Evolutionary conservation across 2,329 filamentous ascomycete genomes (phyloP).

Genomic region (Fusarium continuum): DNA sequence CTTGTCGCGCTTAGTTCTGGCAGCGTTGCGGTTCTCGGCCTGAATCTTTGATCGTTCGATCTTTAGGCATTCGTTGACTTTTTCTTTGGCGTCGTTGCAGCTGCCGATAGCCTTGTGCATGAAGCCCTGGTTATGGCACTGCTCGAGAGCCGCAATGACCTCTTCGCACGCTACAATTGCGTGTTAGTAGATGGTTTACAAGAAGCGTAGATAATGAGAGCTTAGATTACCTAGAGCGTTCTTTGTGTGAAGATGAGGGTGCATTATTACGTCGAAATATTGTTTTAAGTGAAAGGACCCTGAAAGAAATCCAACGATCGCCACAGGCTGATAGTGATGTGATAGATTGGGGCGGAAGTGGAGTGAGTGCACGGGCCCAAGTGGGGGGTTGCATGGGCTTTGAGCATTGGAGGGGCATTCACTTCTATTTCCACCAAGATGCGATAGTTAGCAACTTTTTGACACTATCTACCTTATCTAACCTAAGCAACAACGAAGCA

Average conservation of each 20-base stretch:
- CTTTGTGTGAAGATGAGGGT: conserved; percentile 96
- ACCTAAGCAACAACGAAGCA: conserved; percentile 2
- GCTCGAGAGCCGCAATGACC: conserved; percentile 91
- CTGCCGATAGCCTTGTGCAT: conserved; percentile 89
- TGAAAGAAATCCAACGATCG: conserved; percentile 33
- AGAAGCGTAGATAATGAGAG: background rate
- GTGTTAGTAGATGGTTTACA: conserved; percentile 26
- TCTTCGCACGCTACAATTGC: conserved; percentile 83
- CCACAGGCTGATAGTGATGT: conserved; percentile 23
- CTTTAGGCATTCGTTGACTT: conserved; percentile 86
- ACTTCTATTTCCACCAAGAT: conserved; percentile 7
- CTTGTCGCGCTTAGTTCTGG: conserved; percentile 72
- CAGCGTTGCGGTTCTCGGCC: conserved; percentile 75
- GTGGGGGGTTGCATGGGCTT: conserved; percentile 23
- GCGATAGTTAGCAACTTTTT: conserved; percentile 23
- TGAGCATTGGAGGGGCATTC: conserved; percentile 40
- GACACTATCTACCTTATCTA: too few species aligned
- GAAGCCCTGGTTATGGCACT: conserved; percentile 94
- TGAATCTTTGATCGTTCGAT: conserved; percentile 83
- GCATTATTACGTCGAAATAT: conserved; percentile 68
- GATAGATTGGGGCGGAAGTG: conserved; percentile 19
- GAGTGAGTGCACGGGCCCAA: conserved; percentile 49
- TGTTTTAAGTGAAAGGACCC: conserved; percentile 25
- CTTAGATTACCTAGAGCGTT: conserved; percentile 78
- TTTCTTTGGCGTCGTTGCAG: conserved; percentile 86